Evolutionary conservation across 306 rosid genomes (phyloP).

Genomic region (Gynostemma pentaphyllum): DNA sequence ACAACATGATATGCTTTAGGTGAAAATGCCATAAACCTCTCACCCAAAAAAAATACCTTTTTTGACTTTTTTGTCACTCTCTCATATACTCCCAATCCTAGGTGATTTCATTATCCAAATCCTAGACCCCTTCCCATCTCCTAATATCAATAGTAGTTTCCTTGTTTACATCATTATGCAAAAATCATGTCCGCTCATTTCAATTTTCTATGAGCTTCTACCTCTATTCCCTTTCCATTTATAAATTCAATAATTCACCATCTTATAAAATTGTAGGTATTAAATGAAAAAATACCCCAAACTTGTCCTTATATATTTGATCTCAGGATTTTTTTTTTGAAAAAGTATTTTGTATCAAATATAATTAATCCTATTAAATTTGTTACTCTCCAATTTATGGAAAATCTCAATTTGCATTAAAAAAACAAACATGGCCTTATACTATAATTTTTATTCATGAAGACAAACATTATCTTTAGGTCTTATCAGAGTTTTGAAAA

Average conservation of each 20-base stretch:
- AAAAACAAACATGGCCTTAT: neutral
- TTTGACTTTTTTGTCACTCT: constrained; percentile 8
- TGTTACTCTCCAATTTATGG: neutral
- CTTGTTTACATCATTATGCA: neutral
- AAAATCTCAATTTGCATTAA: neutral
- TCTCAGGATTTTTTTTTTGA: too few species aligned
- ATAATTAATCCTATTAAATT: neutral
- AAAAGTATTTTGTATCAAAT: too few species aligned
- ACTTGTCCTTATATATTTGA: too few species aligned
- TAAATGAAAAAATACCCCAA: too few species aligned
- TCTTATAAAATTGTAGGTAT: too few species aligned
- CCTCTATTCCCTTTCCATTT: neutral
- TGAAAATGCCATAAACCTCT: neutral
- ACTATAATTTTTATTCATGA: neutral
- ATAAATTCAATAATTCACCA: too few species aligned
- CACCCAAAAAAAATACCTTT: constrained; percentile 3
- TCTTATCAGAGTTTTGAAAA: neutral
- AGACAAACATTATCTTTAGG: constrained; percentile 13
- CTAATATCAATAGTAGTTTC: neutral
- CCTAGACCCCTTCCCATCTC: neutral
- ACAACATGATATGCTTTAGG: constrained; percentile 8
- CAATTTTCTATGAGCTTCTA: too few species aligned
- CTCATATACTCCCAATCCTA: neutral
- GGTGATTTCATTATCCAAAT: neutral
- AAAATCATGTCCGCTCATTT: too few species aligned